Base-by-base conservation (phyloP, 1,284 basidiomycete genomes). In the Lentinula novae-zelandiae region DNA sequence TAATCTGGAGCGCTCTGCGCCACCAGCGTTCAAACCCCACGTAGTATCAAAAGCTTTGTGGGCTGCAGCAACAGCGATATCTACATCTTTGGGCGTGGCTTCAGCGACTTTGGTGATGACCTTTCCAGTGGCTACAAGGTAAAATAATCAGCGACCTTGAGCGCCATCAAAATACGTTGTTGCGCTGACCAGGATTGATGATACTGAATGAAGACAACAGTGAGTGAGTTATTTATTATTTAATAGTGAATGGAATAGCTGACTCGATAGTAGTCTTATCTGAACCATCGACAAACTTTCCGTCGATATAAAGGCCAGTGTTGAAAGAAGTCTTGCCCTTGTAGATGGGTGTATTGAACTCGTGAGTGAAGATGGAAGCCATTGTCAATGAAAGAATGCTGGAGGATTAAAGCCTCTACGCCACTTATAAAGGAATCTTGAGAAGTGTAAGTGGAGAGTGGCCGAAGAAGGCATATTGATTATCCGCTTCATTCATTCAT, bases 291-390 rank as follows among this genome's bases (percentile, higher is more conserved):
- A 84, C 78, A 71, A 87, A 96, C 77, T 96, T 75, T 73, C 90
- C 90, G 75, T 87, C 80, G 77, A 96, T 93, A 81, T 85, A 95
- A 65, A 96, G 75, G 53, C 93, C 92, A 33, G 89, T 87, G 64
- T 75, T 79, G 75, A 93, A 82, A 58, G 81, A 79, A 52, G 85
- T 81, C 65, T 84, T 82, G 61, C 90, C 91, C 76, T 90, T 90
- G 85, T 77, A 92, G 66, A 77, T 69, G 66, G 82, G 78, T 22
- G 80, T 84, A 67, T 90, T 73, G 73, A 91, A 91, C 53, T 85
- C 74, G 80, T 92, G 73, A 31, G 74, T 74, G 73, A 84, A 84
- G 15, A 72, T 71, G 12, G 69, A 60, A 31, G 80, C 75, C 82
- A 84, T 83, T 38, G 57, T 69, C 58, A 48, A 27, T 17, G 53